Conservation (phyloP, 179 eudicot species). For the Pouteria campechiana region DNA sequence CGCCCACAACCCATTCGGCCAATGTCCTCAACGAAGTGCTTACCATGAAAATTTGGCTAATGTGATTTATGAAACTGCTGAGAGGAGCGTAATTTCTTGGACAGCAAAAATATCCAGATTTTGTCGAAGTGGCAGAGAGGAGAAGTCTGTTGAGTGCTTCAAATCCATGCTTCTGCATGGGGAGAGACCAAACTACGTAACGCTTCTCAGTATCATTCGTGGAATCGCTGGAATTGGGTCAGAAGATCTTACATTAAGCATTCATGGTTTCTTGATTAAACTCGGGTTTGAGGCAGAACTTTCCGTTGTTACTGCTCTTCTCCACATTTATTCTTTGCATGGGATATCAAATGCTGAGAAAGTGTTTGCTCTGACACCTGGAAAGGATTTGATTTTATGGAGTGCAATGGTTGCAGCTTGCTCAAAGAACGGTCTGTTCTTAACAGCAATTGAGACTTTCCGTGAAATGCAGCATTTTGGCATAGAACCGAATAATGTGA, state of each 20-base stretch:
- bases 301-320: slow-evolving; percentile 33
- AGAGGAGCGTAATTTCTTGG: slow-evolving; percentile 33
- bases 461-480: slow-evolving; percentile 38
- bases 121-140: slow-evolving; percentile 24
- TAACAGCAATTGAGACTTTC: slow-evolving; percentile 29
- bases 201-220: slow-evolving; percentile 30
- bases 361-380: slow-evolving; percentile 20
- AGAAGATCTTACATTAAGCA: slow-evolving; percentile 6
- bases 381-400: slow-evolving; percentile 50
- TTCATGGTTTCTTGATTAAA: slow-evolving; percentile 41
- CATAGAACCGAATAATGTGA: slow-evolving; percentile 37
- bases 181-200: slow-evolving; percentile 38
- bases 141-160: slow-evolving; percentile 36
- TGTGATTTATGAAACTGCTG: too few species aligned
- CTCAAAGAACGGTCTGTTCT: slow-evolving; percentile 23
- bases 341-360: slow-evolving; percentile 18
- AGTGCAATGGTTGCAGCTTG: slow-evolving; percentile 53
- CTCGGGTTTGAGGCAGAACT: slow-evolving; percentile 38
- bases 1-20: too few species aligned
- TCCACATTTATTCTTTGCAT: slow-evolving; percentile 30
- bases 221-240: slow-evolving; percentile 12
- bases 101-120: slow-evolving; percentile 34
- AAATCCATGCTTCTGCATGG: slow-evolving; percentile 27
- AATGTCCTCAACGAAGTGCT: too few species aligned
- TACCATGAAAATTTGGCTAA: too few species aligned